phyloP scores from a whole-genome alignment of 2,329 filamentous ascomycete species.

The Neopestalotiopsis rosae region DNA sequence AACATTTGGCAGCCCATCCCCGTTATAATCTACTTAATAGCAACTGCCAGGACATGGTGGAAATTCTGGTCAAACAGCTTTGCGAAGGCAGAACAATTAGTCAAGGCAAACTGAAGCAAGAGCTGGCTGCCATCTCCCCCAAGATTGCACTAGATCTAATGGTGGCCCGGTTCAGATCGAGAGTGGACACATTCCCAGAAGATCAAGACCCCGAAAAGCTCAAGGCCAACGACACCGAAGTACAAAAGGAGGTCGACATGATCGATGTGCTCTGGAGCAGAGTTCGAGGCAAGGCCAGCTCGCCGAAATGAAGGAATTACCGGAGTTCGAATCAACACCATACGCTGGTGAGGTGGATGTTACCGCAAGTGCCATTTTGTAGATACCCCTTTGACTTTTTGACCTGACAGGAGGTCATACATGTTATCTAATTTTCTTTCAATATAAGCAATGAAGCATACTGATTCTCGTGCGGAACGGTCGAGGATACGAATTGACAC shows the following conservation, averaged over 20 bases:
- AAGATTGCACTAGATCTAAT: conserved; percentile 38
- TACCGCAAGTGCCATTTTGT: background rate
- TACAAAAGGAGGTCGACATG: conserved; percentile 28
- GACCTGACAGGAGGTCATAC: background rate
- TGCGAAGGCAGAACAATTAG: conserved; percentile 38
- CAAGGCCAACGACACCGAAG: conserved; percentile 26
- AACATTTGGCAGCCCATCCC: conserved; percentile 35
- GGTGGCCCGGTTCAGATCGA: conserved; percentile 31
- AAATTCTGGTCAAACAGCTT: conserved; percentile 35
- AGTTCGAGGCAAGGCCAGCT: conserved; percentile 31
- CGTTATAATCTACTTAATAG: conserved; percentile 36
- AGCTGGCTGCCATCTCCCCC: conserved; percentile 33
- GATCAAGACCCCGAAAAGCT: conserved; percentile 20
- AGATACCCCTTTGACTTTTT: background rate
- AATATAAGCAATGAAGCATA: background rate
- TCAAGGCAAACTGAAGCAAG: conserved; percentile 37
- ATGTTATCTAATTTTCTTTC: background rate
- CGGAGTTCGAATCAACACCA: background rate
- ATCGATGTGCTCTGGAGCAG: conserved; percentile 28
- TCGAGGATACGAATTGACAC: no score
- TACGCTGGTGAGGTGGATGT: background rate
- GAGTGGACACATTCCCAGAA: conserved; percentile 24
- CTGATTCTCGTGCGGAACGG: background rate
- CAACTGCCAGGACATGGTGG: conserved; percentile 39
- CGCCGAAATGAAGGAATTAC: background rate